Evolutionary conservation across 1,284 basidiomycete species (phyloP), one percentile per base, ranked within the genome.

Genomic region (Chondrostereum purpureum): DNA sequence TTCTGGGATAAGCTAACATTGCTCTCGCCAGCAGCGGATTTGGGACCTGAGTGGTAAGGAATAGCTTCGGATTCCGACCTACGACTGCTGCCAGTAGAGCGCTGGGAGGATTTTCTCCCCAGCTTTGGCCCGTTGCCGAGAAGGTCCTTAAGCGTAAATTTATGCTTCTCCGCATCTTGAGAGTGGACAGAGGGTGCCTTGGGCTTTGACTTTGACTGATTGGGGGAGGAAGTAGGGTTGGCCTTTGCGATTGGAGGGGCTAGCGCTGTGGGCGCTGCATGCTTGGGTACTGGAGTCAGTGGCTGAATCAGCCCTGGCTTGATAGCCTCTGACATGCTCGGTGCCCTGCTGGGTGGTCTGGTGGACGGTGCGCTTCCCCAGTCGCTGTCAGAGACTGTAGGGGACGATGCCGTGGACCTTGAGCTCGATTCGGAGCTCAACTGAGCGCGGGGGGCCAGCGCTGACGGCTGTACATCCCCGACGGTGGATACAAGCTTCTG

Each of bases 141-240:
- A 21, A 93, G 73, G 60, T 92, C 88, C 58, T 86, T 92, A 56
- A 93, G 75, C 24, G 75, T 87, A 65, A 92, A 92, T 65, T 86
- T 91, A 64, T 80, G 78, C 12, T 72, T 52, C 51, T 61, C 74
- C 24, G 75, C 72, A 19, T 69, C 66, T 39, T 80, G 76, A 2
- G 80, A 83, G 50, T 80, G 73, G 14, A 80, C 65, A 31, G 73
- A 75, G 4, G 71, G 56, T 2, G 73, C 59, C 44, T 72, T 70
- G 3, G 59, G 50, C 57, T 61, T 59, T 54, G 53, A 37, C 55
- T 48, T 49, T 55, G 57, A 36, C 43, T 53, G 42, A 53, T 55
- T 24, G 44, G 53, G 23, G 44, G 42, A 20, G 16, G 51, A 44
- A 49, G 40, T 33, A 24, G 47, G 44, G 21, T 44, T 49, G 50